Evolutionary conservation across 2,329 filamentous ascomycete genomes (phyloP).

Genomic region (Fusarium decemcellulare): DNA sequence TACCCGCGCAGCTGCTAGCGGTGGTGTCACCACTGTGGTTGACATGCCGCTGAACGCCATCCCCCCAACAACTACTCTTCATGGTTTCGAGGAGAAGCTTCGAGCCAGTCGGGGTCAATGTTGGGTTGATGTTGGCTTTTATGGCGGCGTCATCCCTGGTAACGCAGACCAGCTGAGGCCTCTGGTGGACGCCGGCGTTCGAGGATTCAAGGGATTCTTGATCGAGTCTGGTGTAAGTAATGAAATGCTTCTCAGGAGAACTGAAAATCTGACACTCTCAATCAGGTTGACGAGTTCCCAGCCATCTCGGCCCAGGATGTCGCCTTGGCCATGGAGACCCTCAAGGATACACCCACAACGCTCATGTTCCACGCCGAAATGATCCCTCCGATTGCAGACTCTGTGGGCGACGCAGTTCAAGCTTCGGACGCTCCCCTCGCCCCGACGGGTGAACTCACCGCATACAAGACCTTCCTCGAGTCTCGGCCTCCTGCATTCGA

Average conservation of each 20-base stretch:
- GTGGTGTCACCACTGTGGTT: conserved; percentile 95
- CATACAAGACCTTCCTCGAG: conserved; percentile 92
- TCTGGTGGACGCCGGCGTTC: conserved; percentile 86
- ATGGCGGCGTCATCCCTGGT: conserved; percentile 93
- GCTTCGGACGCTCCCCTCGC: conserved; percentile 77
- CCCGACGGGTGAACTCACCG: conserved; percentile 79
- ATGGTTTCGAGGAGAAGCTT: conserved; percentile 87
- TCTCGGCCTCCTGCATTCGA: conserved; percentile 93
- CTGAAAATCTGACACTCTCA: conserved; percentile 14
- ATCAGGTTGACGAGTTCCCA: conserved; percentile 93
- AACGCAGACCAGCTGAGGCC: conserved; percentile 85
- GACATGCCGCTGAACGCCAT: conserved; percentile 99
- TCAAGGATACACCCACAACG: conserved; percentile 87
- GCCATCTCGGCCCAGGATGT: conserved; percentile 88
- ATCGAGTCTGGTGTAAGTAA: conserved; percentile 93
- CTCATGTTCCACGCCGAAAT: conserved; percentile 99
- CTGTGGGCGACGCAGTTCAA: conserved; percentile 84
- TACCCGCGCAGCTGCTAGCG: conserved; percentile 92
- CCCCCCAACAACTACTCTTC: conserved; percentile 92
- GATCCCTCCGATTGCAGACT: conserved; percentile 88
- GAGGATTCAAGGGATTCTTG: conserved; percentile 97
- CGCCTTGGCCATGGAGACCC: conserved; percentile 81
- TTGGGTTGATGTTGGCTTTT: conserved; percentile 99
- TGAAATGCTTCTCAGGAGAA: not conserved
- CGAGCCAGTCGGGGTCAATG: conserved; percentile 88